phyloP scores from a whole-genome alignment of 495 filamentous ascomycete species.

The Trichoderma asperelloides region DNA sequence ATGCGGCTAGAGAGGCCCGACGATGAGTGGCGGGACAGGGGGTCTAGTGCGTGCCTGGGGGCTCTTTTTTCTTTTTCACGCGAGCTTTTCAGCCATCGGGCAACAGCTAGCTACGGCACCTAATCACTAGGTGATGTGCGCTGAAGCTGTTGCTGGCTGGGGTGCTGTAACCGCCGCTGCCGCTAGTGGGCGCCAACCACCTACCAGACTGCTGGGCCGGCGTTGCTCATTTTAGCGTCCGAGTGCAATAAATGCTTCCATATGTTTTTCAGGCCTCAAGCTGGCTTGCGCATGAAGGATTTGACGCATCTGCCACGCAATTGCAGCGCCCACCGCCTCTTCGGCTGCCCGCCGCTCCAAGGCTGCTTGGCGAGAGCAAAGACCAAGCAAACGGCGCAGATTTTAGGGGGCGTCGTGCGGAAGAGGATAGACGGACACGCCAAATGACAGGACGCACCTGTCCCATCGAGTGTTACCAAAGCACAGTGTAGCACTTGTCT shows the following conservation, averaged over 20 bases:
- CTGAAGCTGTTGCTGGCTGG: too few species aligned
- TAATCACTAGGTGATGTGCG: too few species aligned
- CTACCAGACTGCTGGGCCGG: too few species aligned
- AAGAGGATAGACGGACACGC: background rate
- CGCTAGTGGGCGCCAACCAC: too few species aligned
- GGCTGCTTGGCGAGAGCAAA: background rate
- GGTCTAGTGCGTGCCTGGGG: background rate
- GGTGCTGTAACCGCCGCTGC: too few species aligned
- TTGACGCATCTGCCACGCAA: background rate
- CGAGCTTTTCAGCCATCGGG: too few species aligned
- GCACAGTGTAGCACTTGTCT: too few species aligned
- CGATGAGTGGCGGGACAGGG: background rate
- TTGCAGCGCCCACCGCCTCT: background rate
- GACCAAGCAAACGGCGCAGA: slow-evolving; percentile 1
- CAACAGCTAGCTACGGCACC: too few species aligned
- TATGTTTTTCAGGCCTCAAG: background rate
- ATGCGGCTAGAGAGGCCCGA: background rate
- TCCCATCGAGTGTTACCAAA: background rate
- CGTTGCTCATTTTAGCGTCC: too few species aligned
- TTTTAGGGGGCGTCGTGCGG: background rate
- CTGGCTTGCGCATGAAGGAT: background rate
- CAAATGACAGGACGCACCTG: slow-evolving; percentile 2
- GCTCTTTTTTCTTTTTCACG: background rate
- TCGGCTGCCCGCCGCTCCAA: slow-evolving; percentile 1
- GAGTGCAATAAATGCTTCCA: background rate